Conservation (phyloP, 1,139 yeast genomes). For the Yamadazyma atmosphaerica region DNA sequence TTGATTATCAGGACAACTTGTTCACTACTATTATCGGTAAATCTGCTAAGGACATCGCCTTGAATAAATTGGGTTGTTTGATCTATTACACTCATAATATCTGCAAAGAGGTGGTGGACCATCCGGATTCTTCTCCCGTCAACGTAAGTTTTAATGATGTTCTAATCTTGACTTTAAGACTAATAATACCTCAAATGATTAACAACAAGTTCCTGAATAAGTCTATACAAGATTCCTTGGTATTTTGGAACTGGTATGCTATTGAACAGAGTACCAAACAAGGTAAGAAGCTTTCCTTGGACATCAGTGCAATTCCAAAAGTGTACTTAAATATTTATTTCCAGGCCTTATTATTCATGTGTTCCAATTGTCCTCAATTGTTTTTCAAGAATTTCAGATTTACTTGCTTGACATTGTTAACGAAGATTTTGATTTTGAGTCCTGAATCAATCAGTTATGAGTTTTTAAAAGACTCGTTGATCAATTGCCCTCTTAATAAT, state of each 20-base stretch:
- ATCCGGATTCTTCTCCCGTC: conserved; percentile 9
- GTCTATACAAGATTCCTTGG: conserved; percentile 30
- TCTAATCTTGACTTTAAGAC: conserved; percentile 31
- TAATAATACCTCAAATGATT: conserved; percentile 40
- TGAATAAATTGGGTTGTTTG: conserved; percentile 30
- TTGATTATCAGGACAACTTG: conserved; percentile 36
- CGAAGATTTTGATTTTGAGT: conserved; percentile 54
- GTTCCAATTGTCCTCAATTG: conserved; percentile 15
- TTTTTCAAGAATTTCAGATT: conserved; percentile 23
- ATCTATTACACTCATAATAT: conserved; percentile 16
- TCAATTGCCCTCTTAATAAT: conserved; percentile 65
- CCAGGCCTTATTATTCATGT: conserved; percentile 33
- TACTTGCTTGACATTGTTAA: conserved; percentile 48
- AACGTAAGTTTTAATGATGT: conserved; percentile 33
- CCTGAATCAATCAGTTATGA: conserved; percentile 58
- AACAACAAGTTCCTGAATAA: conserved; percentile 23
- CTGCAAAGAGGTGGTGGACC: conserved; percentile 7
- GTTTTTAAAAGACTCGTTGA: conserved; percentile 65
- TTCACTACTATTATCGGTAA: conserved; percentile 21
- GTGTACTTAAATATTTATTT: conserved; percentile 31
- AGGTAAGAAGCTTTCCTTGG: conserved; percentile 26
- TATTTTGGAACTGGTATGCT: conserved; percentile 46
- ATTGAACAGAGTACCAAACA: conserved; percentile 16
- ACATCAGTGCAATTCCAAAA: conserved; percentile 33
- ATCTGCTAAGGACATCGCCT: conserved; percentile 22